Conservation (phyloP, 768 basidiomycete genomes). For the Saitozyma podzolica region DNA sequence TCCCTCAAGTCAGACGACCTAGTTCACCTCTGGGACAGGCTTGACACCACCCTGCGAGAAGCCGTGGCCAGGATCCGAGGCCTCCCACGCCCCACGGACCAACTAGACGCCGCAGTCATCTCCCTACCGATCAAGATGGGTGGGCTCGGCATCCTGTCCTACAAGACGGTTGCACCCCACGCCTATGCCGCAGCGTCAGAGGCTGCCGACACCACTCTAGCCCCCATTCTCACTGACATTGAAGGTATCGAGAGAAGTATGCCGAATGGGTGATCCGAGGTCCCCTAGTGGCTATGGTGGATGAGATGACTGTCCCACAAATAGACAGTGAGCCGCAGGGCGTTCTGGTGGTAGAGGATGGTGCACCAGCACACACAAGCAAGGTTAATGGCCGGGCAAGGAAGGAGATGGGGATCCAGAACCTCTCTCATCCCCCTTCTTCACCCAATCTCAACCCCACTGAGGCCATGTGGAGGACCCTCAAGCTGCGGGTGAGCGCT, state of each 20-base stretch:
- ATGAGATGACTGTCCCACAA: not conserved
- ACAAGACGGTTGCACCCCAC: too few species aligned
- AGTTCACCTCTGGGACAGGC: too few species aligned
- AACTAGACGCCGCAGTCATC: too few species aligned
- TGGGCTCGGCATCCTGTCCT: too few species aligned
- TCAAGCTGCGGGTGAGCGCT: not conserved
- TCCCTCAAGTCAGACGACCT: too few species aligned
- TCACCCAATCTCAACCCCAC: not conserved
- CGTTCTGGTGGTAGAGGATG: not conserved
- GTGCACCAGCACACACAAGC: not conserved
- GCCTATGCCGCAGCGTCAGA: too few species aligned
- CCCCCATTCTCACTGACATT: too few species aligned
- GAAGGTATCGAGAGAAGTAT: not conserved
- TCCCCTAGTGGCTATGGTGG: not conserved
- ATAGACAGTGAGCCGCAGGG: not conserved
- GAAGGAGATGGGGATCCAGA: not conserved
- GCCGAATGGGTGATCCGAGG: not conserved
- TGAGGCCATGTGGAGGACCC: not conserved
- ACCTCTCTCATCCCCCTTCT: not conserved
- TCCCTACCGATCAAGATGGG: too few species aligned
- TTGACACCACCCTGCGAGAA: too few species aligned
- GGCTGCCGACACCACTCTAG: too few species aligned
- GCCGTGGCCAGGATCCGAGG: too few species aligned
- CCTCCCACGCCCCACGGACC: too few species aligned
- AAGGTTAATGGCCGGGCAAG: not conserved